phyloP scores from a whole-genome alignment of 129 eudicot species.

The Calendula officinalis region DNA sequence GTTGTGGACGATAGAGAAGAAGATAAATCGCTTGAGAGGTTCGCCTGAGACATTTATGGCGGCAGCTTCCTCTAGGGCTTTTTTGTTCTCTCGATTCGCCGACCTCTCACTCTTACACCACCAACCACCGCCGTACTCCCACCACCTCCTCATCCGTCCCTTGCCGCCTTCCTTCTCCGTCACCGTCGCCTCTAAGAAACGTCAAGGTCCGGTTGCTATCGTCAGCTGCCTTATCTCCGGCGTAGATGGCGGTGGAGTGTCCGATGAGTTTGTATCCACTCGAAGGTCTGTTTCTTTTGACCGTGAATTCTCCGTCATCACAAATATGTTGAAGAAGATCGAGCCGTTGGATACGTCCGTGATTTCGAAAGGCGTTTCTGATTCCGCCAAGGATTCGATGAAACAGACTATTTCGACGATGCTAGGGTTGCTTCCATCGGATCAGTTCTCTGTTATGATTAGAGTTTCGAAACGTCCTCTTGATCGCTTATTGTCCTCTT shows the following conservation, averaged over 20 bases:
- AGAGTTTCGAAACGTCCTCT: slow-evolving; percentile 70
- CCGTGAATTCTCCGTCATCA: slow-evolving; percentile 84
- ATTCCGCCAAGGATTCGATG: slow-evolving; percentile 84
- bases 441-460: slow-evolving; percentile 76
- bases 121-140: slow-evolving; percentile 35
- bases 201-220: slow-evolving; percentile 22
- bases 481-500: slow-evolving; percentile 62
- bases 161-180: slow-evolving; percentile 33
- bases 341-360: slow-evolving; percentile 75
- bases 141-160: slow-evolving; percentile 54
- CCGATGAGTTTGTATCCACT: slow-evolving; percentile 76
- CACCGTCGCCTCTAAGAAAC: slow-evolving; percentile 18
- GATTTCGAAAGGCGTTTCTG: slow-evolving; percentile 80
- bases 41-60: slow-evolving; percentile 37
- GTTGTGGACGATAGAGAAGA: slow-evolving; percentile 32
- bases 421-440: slow-evolving; percentile 89
- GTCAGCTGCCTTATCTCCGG: slow-evolving; percentile 66
- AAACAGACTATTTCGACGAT: slow-evolving; percentile 91
- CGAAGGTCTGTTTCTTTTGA: slow-evolving; percentile 55
- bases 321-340: slow-evolving; percentile 72
- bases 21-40: neutral
- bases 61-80: slow-evolving; percentile 39
- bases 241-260: slow-evolving; percentile 86
- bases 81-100: slow-evolving; percentile 37
- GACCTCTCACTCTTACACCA: slow-evolving; percentile 38